Percentiles rank a stretch among this genome's conserved stretches.
Conservation (phyloP, 306 rosid genomes). For the Quercus robur region DNA sequence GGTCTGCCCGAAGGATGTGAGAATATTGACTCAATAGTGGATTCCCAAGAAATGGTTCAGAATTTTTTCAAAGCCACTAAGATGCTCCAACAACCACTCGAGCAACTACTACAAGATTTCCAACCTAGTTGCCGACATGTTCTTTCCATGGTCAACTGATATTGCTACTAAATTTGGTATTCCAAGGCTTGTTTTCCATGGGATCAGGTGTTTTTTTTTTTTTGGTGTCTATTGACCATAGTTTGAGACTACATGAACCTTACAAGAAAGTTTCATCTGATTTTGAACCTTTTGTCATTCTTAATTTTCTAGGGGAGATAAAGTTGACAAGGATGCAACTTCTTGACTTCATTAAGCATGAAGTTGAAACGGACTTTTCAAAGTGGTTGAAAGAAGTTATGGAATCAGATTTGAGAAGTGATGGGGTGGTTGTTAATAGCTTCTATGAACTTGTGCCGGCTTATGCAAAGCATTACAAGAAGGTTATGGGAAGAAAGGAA, state of each 20-base stretch:
- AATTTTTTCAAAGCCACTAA: conserved; percentile 7
- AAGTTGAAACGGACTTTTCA: not conserved
- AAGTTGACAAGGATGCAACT: too few relatives aligned
- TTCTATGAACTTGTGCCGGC: conserved; percentile 18
- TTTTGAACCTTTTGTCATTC: conserved; percentile 10
- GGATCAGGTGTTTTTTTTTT: too few relatives aligned
- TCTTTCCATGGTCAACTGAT: conserved; percentile 29
- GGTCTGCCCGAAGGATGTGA: conserved; percentile 28
- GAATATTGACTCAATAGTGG: not conserved
- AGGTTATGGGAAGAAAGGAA: too few relatives aligned
- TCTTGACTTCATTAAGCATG: not conserved
- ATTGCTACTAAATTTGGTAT: conserved; percentile 26
- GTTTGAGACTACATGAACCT: conserved; percentile 5
- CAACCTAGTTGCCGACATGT: conserved; percentile 16
- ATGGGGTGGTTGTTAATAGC: conserved; percentile 24
- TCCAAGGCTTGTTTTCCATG: conserved; percentile 8
- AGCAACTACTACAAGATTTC: too few relatives aligned
- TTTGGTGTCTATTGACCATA: too few relatives aligned
- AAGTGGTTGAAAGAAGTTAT: not conserved
- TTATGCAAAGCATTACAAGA: too few relatives aligned
- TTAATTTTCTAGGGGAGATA: too few relatives aligned
- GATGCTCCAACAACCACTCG: not conserved
- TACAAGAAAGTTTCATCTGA: conserved; percentile 10
- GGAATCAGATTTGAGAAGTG: conserved; percentile 1
- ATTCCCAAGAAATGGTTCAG: not conserved